phyloP scores from a whole-genome alignment of 2,329 filamentous ascomycete genomes.

The Hawksworthiomyces lignivorus region DNA sequence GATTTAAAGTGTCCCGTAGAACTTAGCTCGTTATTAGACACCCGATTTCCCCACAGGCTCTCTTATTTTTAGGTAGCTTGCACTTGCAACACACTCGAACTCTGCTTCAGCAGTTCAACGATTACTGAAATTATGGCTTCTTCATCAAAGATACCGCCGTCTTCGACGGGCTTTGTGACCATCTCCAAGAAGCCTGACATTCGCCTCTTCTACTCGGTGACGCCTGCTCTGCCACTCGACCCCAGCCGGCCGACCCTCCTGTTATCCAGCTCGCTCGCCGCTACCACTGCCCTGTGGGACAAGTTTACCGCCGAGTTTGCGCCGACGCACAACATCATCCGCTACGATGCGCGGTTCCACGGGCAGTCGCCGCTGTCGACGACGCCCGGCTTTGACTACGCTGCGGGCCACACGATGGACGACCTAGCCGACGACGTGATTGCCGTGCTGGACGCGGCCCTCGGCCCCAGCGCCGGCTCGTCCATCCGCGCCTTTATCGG shows the following conservation, averaged over 20 bases:
- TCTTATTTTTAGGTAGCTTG: no score
- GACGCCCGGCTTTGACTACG: background rate
- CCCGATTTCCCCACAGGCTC: no score
- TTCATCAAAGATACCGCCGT: background rate
- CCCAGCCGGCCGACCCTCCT: constrained; percentile 2
- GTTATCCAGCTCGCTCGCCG: constrained; percentile 4
- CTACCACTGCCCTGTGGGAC: constrained; percentile 5
- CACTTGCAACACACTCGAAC: no score
- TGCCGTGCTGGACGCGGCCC: background rate
- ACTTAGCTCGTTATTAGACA: no score
- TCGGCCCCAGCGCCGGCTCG: background rate
- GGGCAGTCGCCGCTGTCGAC: constrained; percentile 7
- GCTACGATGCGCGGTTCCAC: constrained; percentile 9
- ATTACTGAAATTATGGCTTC: background rate
- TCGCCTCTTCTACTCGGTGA: constrained; percentile 8
- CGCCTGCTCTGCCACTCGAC: constrained; percentile 4
- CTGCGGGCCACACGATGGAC: constrained; percentile 2
- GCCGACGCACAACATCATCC: constrained; percentile 7
- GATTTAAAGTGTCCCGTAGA: no score
- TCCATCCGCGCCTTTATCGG: background rate
- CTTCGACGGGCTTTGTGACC: constrained; percentile 6
- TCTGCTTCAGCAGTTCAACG: no score
- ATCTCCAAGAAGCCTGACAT: constrained; percentile 9
- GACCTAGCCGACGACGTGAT: constrained; percentile 9
- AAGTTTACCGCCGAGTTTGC: constrained; percentile 6